These are phyloP conservation scores for Russula earlei DNA, from an alignment of 768 basidiomycete genomes.

Conservation along the genomic window DNA sequence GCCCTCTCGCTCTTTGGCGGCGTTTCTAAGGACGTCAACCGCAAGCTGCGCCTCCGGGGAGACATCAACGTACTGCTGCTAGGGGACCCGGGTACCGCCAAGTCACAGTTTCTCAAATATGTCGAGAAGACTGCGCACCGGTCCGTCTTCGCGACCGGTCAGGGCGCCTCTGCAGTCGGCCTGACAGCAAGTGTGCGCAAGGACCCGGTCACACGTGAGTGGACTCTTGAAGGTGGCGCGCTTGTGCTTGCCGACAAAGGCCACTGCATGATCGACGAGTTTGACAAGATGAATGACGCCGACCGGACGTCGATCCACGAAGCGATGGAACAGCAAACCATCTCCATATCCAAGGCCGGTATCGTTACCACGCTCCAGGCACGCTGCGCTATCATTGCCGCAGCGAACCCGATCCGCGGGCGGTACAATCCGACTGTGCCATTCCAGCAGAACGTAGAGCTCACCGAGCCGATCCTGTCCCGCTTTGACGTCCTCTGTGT, in stretches of 20 bases:
- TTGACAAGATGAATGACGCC: constrained; percentile 99
- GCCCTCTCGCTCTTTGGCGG: constrained; percentile 94
- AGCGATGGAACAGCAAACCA: constrained; percentile 99
- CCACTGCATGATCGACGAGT: constrained; percentile 95
- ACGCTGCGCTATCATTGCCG: constrained; percentile 94
- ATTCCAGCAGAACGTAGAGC: constrained; percentile 96
- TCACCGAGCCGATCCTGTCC: constrained; percentile 96
- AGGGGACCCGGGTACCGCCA: constrained; percentile 97
- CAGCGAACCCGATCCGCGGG: constrained; percentile 94
- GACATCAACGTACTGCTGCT: constrained; percentile 96
- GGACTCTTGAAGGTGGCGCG: constrained; percentile 98
- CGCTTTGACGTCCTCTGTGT: constrained; percentile 98
- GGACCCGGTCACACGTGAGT: constrained; percentile 93
- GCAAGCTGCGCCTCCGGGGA: constrained; percentile 92
- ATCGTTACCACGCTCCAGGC: constrained; percentile 98
- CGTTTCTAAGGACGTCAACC: constrained; percentile 90
- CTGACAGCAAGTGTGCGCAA: constrained; percentile 98
- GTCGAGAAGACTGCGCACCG: constrained; percentile 98
- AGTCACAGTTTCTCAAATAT: constrained; percentile 98
- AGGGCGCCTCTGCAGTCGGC: constrained; percentile 97
- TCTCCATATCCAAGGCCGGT: constrained; percentile 97
- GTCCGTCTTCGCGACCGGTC: constrained; percentile 96
- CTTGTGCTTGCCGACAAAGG: constrained; percentile 98
- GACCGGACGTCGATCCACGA: constrained; percentile 98
- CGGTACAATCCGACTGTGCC: constrained; percentile 98